Base-by-base conservation (phyloP, 176 grass and related monocot genomes). In the Oryza meyeriana region DNA sequence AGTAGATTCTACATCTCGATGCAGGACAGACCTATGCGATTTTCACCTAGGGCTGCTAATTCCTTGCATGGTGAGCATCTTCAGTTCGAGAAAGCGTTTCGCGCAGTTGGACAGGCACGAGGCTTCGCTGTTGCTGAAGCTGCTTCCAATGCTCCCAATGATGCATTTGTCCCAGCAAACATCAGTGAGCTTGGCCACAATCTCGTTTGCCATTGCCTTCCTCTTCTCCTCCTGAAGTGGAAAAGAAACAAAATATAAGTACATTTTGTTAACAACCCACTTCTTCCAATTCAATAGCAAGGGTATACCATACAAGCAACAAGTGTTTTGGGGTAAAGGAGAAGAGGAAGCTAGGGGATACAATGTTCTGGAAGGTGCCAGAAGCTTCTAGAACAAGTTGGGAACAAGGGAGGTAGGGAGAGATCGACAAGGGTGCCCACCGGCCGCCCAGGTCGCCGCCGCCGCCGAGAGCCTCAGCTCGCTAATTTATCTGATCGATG, bases 91-190 rank as follows among this genome's bases (percentile, higher is more conserved):
- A 61, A 84, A 97, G 36, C 91, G 89, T 67, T 90, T 91, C 3
- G 94, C 94, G 40, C 94, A 94, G 68, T 94, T 92, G 77, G 89
- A 88, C 66, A 97, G 68, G 83, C 91, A 94, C 10, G 91, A 61
- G 1, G 64, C 13, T 85, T 94, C 91, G 12, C 87, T 88, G 35
- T 66, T 84, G 85, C 94, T 90, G 59, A 97, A 90, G 91, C 89
- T 93, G 66, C 80, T 93, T 33, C 91, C 91, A 1, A 91, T 76
- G 71, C 88, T 91, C 31, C 94, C 86, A 2, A 88, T 96, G 52
- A 97, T 66, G 66, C 94, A 97, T 58, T 92, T 97, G 69, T 94
- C 94, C 94, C 94, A 97, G 86, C 94, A 97, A 36, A 78, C 68
- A 22, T 81, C 72, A 8, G 91, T 94, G n/a, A 97, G 30, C 77